Base-by-base conservation (phyloP, 2,329 filamentous ascomycete genomes). In the Talaromyces verruculosus region DNA sequence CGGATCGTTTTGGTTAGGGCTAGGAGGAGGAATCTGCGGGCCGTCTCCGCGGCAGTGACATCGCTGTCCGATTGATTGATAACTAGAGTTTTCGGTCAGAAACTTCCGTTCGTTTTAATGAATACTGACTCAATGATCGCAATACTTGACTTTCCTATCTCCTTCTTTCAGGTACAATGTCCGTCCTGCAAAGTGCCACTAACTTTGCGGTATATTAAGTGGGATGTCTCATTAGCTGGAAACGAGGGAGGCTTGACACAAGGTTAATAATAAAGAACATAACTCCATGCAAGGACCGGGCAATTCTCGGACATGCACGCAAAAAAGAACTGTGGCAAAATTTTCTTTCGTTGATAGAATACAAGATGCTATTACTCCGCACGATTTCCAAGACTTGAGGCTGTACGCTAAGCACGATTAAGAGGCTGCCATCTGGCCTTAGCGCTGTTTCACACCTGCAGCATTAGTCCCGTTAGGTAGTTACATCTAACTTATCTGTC, bases 361-460 rank as follows among this genome's bases (percentile, higher is more conserved):
- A 22, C 33, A 59, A 7, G 19, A 11, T 28, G 37, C 55, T 47
- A 8, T 17, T 51, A 51, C 47, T 60, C 57, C 37, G 57, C 57
- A 45, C 57, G 17, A 7, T 35, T 28, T 17, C 13, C 35, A 60
- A 60, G 57, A 41, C 22, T n/a, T 25, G 39, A 60, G 35, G 57
- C 53, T 57, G 30, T 19, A 22, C 25, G 15, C 51, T 55, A 35
- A 35, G 28, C n/a, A 55, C 28, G 22, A 15, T 45, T 43, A 60
- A 60, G 39, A 45, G 57, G 19, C 37, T 28, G 39, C 39, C 37
- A 60, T 60, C 45, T 45, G 22, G 37, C 57, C 28, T 45, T 60
- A 60, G 57, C 39, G 57, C 37, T 45, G 57, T 60, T 60, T 60
- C 55, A 58, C 35, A 58, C 55, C 22, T 51, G 47, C 57, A 60